Conservation (phyloP, 2,329 filamentous ascomycete species). For the Ophiostoma himal-ulmi region DNA sequence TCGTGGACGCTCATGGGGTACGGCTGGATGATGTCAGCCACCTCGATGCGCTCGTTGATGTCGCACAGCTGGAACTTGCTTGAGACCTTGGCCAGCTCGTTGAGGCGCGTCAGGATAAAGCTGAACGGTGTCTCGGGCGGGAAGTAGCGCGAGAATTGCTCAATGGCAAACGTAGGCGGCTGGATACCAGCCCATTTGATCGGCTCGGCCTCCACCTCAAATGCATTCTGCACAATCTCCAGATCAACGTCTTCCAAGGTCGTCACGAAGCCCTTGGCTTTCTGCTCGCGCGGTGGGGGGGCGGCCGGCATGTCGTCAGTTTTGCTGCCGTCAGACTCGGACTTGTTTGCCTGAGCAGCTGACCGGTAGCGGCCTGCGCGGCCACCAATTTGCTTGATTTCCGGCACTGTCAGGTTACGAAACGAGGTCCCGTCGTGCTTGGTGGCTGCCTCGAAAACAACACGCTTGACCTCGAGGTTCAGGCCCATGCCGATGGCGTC, state of each 20-base stretch:
- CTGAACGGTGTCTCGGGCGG: conserved; percentile 73
- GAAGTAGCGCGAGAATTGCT: conserved; percentile 76
- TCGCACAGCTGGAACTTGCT: conserved; percentile 65
- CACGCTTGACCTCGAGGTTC: conserved; percentile 84
- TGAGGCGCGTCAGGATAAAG: conserved; percentile 71
- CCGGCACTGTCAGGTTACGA: conserved; percentile 59
- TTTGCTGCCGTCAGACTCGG: not conserved
- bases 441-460: conserved; percentile 73
- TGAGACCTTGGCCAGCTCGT: conserved; percentile 60
- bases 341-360: conserved; percentile 40
- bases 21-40: conserved; percentile 70
- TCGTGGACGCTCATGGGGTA: conserved; percentile 66
- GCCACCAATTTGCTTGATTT: conserved; percentile 92
- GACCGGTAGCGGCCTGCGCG: conserved; percentile 81
- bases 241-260: conserved; percentile 69
- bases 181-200: conserved; percentile 67
- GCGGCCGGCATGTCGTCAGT: not conserved
- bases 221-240: conserved; percentile 53
- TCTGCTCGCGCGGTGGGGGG: not conserved
- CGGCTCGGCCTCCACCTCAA: conserved; percentile 58
- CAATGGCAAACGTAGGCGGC: conserved; percentile 63
- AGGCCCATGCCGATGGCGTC: conserved; percentile 91
- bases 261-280: conserved; percentile 61
- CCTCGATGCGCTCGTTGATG: conserved; percentile 54
- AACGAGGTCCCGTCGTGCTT: conserved; percentile 63